These are phyloP conservation scores for Zymoseptoria ardabiliae DNA, from an alignment of 2,329 filamentous ascomycete species.

Conservation along the genomic window DNA sequence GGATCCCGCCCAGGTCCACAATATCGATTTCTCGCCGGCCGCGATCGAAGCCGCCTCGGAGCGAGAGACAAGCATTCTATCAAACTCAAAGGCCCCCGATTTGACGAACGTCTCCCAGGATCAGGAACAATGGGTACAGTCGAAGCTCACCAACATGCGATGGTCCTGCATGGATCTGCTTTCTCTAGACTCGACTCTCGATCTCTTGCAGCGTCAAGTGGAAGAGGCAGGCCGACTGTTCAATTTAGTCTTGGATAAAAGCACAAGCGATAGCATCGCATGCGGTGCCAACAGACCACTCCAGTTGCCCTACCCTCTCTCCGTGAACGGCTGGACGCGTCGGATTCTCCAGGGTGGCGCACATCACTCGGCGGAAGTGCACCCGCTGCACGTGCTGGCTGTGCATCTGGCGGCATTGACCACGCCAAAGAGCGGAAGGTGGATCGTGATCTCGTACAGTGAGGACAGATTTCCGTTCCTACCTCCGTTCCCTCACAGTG, in stretches of 20 bases:
- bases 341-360: conserved; percentile 11
- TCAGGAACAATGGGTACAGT: background rate
- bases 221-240: conserved; percentile 9
- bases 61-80: conserved; percentile 14
- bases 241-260: conserved; percentile 18
- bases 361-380: conserved; percentile 20
- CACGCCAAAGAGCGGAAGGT: conserved; percentile 29
- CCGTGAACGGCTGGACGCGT: conserved; percentile 17
- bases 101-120: background rate
- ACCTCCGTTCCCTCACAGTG: conserved; percentile 12
- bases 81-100: background rate
- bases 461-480: conserved; percentile 35
- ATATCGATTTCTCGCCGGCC: conserved; percentile 16
- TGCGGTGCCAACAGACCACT: conserved; percentile 13
- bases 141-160: conserved; percentile 4
- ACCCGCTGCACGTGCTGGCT: conserved; percentile 34
- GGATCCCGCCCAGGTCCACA: conserved; percentile 14
- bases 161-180: conserved; percentile 17
- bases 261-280: conserved; percentile 18
- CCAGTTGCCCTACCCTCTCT: conserved; percentile 16
- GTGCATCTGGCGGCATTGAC: conserved; percentile 34
- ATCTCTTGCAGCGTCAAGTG: conserved; percentile 7
- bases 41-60: conserved; percentile 13
- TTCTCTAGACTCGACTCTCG: conserved; percentile 12
- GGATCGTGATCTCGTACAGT: conserved; percentile 36